Evolutionary conservation across 345 rosid species (phyloP), one percentile per base, ranked within the genome.

Genomic region (Dovyalis caffra): DNA sequence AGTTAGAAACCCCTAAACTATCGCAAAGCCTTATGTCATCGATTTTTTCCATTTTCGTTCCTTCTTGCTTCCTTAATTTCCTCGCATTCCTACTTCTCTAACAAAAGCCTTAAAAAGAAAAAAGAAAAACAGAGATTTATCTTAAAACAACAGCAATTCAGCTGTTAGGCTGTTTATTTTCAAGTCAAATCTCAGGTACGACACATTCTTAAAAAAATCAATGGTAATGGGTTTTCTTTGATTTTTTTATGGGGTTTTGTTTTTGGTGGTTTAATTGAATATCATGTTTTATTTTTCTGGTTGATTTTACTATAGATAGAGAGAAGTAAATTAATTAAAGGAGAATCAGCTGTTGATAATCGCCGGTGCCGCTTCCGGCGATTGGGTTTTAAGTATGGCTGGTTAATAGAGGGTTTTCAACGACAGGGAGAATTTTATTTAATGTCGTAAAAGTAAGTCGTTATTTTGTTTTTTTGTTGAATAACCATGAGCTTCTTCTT

Each of bases 1-100:
- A 64, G 86, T 81, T 84, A 68, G 72, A 81, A 72, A 28, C 71
- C 87, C 88, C 83, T 75, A 83, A 5, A 20, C 66, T 62, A 3
- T 18, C 21, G 66, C 66, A 5, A 6, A 62, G 66, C 66, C 66
- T 62, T 62, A 2, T 26, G 7, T 31, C n/a, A 62, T 62, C 65
- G 29, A 62, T 5, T 4, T 28, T 16, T 62, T 11, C 35, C n/a
- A 8, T 31, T 31, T 35, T 5, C 35, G 3, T 62, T 29, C 65
- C 15, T 62, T 31, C 21, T 18, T 29, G n/a, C 35, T 2, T 62
- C 66, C 66, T 29, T 62, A 31, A 62, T 26, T 62, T 62, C 66
- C 35, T 62, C 23, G n/a, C 33, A 0, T 57, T n/a, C 47, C 47
- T 43, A 0, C 47, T 10, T 43, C 47, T 12, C 3, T 11, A 43